Conservation (phyloP, 208 protist species). For the Leishmania tropica region DNA sequence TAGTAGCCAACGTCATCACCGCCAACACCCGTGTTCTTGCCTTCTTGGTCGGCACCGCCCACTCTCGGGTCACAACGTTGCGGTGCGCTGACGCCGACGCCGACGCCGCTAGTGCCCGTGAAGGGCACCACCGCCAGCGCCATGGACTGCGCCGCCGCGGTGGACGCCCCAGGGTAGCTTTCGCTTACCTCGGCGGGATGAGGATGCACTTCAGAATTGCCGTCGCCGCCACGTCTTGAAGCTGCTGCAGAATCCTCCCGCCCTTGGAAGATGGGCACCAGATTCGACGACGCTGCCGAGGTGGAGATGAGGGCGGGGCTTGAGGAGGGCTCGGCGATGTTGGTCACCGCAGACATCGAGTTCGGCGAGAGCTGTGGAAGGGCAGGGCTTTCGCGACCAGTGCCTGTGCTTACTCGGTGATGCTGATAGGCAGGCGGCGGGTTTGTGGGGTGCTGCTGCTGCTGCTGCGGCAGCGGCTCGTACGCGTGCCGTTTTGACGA, state of each 20-base stretch:
- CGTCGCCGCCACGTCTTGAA: background rate
- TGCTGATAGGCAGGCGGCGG: too few relatives aligned
- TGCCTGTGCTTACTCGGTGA: background rate
- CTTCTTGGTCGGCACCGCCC: background rate
- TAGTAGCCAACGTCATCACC: constrained; percentile 1
- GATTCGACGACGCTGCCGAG: background rate
- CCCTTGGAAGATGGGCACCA: background rate
- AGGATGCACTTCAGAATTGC: background rate
- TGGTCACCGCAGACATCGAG: background rate
- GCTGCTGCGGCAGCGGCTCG: constrained; percentile 5
- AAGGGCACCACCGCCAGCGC: constrained; percentile 32
- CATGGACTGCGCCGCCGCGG: constrained; percentile 5
- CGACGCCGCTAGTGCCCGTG: constrained; percentile 2
- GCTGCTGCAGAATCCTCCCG: background rate
- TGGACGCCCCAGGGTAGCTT: background rate
- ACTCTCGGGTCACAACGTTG: background rate
- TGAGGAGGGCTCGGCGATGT: background rate
- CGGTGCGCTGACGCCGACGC: background rate
- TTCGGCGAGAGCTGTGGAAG: constrained; percentile 2
- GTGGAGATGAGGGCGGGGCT: background rate
- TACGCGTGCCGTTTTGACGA: constrained; percentile 4
- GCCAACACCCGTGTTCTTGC: background rate
- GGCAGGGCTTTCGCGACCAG: background rate
- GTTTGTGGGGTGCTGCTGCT: background rate
- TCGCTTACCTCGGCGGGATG: background rate